Base-by-base conservation (phyloP, 169 alveolate genomes). In the Neospora caninum region DNA sequence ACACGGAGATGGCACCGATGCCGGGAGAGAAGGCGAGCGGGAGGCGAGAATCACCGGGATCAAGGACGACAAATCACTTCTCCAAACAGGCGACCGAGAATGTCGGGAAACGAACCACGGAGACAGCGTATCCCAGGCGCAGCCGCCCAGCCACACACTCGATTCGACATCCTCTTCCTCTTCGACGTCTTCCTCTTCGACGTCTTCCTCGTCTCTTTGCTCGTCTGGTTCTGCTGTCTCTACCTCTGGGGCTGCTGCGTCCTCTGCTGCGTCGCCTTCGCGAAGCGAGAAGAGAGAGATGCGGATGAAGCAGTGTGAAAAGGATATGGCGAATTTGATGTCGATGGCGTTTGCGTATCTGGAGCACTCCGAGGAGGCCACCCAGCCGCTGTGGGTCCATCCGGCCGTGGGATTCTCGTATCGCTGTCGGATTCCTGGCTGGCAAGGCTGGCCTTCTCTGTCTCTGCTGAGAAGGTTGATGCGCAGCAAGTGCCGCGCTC, bases 391-490 rank as follows among this genome's bases (percentile, higher is more conserved):
- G 31, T 73, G 84, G 84, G 16, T 73, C 16, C 84, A 73, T n/a
- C 84, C 84, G 13, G 84, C 84, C n/a, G 84, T 36, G 25, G 39
- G 45, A 18, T 73, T 20, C 43, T 22, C 49, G n/a, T 73, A 34
- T n/a, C 84, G 84, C 84, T 73, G 45, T 31, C 84, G 84, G 1
- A n/a, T 73, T 13, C 39, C 49, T 2, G 7, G 42, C 41, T 73
- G 84, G 84, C 84, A 31, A n/a, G 84, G 84, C 39, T 73, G 84
- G 84, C 84, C 84, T 18, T 16, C 84, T 2, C 49, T 73, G 9
- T 13, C 20, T 6, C 7, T 73, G 31, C 27, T 73, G 42, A 31
- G n/a, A 43, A 18, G 84, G 39, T 43, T 73, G 25, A 22, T 73
- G 16, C 84, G 84, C 84, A 31, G 84, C 84, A 73, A 34, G 20